Percentiles rank a stretch among this genome's conserved stretches.
Evolutionary conservation across 345 rosid genomes (phyloP).

Genomic region (Eucalyptus cladocalyx): DNA sequence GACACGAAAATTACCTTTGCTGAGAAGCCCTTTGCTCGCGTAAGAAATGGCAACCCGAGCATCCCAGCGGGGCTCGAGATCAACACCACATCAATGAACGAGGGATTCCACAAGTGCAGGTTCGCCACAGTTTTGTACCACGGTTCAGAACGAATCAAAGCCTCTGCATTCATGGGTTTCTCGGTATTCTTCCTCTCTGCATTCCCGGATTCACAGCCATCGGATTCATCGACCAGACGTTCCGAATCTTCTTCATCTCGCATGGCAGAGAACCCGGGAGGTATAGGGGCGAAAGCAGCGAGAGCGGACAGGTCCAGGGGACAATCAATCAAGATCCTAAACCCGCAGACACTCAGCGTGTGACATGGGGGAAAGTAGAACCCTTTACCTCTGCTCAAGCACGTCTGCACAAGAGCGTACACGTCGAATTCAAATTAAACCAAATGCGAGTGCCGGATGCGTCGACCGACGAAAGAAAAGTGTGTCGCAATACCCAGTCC

Average conservation of each 20-base stretch:
- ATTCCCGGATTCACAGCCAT: slow-evolving; percentile 5
- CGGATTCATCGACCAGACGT: not conserved
- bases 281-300: slow-evolving; percentile 53
- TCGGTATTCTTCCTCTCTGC: slow-evolving; percentile 29
- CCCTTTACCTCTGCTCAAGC: slow-evolving; percentile 66
- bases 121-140: slow-evolving; percentile 68
- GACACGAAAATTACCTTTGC: slow-evolving; percentile 45
- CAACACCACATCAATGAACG: slow-evolving; percentile 62
- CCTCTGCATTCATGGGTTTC: slow-evolving; percentile 19
- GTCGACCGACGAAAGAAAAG: too few relatives aligned
- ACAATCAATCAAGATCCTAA: slow-evolving; percentile 65
- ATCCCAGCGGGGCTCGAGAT: slow-evolving; percentile 74
- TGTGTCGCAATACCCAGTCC: too few relatives aligned
- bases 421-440: too few relatives aligned
- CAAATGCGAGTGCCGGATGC: too few relatives aligned
- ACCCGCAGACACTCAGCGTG: slow-evolving; percentile 44
- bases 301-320: slow-evolving; percentile 72
- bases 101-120: slow-evolving; percentile 75
- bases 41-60: slow-evolving; percentile 81
- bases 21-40: slow-evolving; percentile 41
- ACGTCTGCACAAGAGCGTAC: too few relatives aligned
- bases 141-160: slow-evolving; percentile 53
- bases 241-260: slow-evolving; percentile 6
- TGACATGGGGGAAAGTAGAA: slow-evolving; percentile 63
- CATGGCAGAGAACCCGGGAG: not conserved